These are phyloP conservation scores for Funneliformis caledonium DNA, from an alignment of 371 early-diverging fungal genomes.

Conservation along the genomic window DNA sequence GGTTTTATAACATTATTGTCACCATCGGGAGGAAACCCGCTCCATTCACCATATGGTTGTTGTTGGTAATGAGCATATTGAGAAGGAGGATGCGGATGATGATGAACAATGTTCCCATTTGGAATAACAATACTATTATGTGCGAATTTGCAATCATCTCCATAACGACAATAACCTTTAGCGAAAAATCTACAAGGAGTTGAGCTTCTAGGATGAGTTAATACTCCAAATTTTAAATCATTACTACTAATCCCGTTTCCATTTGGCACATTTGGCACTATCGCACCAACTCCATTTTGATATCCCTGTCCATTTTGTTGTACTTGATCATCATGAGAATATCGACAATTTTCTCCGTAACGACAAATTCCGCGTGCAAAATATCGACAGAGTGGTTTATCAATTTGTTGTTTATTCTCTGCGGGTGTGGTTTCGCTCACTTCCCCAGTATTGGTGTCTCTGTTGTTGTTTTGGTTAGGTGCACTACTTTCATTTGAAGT, in stretches of 20 bases:
- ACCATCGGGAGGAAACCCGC: background rate
- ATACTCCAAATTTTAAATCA: background rate
- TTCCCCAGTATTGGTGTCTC: background rate
- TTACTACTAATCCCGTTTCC: background rate
- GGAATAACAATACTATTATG: constrained; percentile 1
- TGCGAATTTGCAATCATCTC: constrained; percentile 10
- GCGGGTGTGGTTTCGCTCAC: constrained; percentile 19
- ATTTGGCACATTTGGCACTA: background rate
- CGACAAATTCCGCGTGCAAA: constrained; percentile 13
- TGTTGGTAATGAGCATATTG: background rate
- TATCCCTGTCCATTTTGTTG: background rate
- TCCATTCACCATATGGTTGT: background rate
- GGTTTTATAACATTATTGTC: background rate
- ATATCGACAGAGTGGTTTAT: constrained; percentile 10
- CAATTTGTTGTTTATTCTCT: background rate
- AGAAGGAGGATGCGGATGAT: background rate
- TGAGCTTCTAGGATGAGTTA: constrained; percentile 19
- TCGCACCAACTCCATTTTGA: background rate
- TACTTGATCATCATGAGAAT: constrained; percentile 18
- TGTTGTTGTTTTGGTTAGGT: background rate
- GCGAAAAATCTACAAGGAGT: constrained; percentile 11
- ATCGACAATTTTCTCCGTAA: constrained; percentile 7
- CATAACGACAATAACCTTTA: constrained; percentile 16
- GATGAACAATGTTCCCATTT: background rate
- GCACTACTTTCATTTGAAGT: background rate